Percentiles rank a stretch among this genome's conserved stretches.
phyloP scores from a whole-genome alignment of 371 early-diverging fungal species.

The Enterocytospora artemiae region DNA sequence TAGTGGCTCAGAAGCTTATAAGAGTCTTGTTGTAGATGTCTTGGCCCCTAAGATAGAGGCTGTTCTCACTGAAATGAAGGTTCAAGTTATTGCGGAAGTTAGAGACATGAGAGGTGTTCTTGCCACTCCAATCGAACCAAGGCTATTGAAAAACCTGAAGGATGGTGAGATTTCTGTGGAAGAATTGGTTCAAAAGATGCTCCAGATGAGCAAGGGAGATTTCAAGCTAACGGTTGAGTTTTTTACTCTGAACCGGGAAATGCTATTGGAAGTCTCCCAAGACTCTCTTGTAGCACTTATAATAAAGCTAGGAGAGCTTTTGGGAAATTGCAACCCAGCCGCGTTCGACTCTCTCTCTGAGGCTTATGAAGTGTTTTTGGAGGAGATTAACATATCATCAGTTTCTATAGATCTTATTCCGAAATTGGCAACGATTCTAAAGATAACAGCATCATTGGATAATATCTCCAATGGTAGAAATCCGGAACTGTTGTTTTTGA shows the following conservation, averaged over 20 bases:
- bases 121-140: not conserved
- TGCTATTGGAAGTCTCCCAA: not conserved
- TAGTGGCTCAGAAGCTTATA: conserved; percentile 21
- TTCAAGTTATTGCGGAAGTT: conserved; percentile 50
- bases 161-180: conserved; percentile 28
- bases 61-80: conserved; percentile 50
- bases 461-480: not conserved
- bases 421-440: not conserved
- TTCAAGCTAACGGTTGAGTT: conserved; percentile 31
- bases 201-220: conserved; percentile 29
- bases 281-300: not conserved
- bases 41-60: conserved; percentile 51
- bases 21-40: conserved; percentile 31
- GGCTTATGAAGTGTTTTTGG: not conserved
- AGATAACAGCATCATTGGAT: not conserved
- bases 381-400: not conserved
- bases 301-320: not conserved
- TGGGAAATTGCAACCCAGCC: not conserved
- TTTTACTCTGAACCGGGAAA: conserved; percentile 10
- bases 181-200: conserved; percentile 16
- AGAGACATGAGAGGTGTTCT: conserved; percentile 17
- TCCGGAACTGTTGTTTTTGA: not conserved
- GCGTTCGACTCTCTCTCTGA: not conserved
- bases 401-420: not conserved
- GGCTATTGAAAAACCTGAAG: conserved; percentile 17